Evolutionary conservation across 163 green algal genomes (phyloP).

Genomic region (Scenedesmus sp.): DNA sequence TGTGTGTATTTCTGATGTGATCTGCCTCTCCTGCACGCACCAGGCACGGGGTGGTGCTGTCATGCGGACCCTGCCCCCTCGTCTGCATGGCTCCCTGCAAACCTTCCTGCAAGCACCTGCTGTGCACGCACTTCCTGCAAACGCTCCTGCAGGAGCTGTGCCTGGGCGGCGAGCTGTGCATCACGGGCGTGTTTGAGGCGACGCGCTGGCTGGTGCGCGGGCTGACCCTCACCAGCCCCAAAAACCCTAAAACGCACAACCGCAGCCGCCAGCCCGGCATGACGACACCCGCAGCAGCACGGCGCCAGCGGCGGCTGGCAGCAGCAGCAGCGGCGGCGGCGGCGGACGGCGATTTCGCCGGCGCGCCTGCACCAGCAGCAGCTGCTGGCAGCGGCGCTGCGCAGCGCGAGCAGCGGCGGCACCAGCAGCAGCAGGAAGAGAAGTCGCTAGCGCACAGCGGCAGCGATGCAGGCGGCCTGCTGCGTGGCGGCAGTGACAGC

Average conservation of each 20-base stretch:
- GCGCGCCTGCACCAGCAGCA: background rate
- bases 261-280: background rate
- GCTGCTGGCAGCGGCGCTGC: background rate
- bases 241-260: no score
- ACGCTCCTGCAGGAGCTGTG: slow-evolving; percentile 41
- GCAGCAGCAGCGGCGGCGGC: slow-evolving; percentile 24
- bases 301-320: background rate
- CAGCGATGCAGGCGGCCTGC: background rate
- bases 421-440: background rate
- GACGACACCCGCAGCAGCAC: slow-evolving; percentile 41
- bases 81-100: no score
- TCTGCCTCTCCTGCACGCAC: no score
- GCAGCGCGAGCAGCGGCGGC: background rate
- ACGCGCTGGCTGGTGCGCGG: slow-evolving; percentile 25
- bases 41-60: no score
- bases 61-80: no score
- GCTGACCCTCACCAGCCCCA: slow-evolving; percentile 28
- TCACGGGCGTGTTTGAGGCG: slow-evolving; percentile 43
- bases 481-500: background rate
- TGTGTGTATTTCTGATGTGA: no score
- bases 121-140: background rate
- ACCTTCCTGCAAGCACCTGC: background rate
- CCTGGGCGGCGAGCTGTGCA: slow-evolving; percentile 38
- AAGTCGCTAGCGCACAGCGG: background rate
- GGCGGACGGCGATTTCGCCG: background rate